Conservation (phyloP, 2,329 filamentous ascomycete genomes). For the Aspergillus ustus region DNA sequence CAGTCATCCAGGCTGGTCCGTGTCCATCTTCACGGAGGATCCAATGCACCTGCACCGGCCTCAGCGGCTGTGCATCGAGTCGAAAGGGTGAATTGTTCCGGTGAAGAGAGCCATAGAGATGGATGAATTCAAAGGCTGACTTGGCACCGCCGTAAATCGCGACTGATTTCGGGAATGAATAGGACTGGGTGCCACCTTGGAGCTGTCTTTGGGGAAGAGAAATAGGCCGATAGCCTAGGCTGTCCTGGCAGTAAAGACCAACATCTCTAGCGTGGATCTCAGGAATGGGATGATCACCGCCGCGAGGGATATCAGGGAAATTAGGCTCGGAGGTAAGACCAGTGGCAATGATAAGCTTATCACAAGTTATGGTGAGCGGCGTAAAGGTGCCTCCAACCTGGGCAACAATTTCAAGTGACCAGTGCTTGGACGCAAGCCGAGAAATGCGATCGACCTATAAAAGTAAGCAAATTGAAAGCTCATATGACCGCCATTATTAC, state of each 20-base stretch:
- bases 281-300: neutral
- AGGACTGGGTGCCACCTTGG: neutral
- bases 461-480: neutral
- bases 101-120: slow-evolving; percentile 33
- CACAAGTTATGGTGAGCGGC: slow-evolving; percentile 24
- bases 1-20: slow-evolving; percentile 31
- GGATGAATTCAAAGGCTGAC: slow-evolving; percentile 32
- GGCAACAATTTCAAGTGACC: slow-evolving; percentile 26
- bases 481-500: neutral
- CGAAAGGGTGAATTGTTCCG: slow-evolving; percentile 19
- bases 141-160: slow-evolving; percentile 33
- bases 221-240: slow-evolving; percentile 29
- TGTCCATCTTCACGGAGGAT: slow-evolving; percentile 27
- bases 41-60: slow-evolving; percentile 30
- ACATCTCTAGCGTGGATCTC: slow-evolving; percentile 31
- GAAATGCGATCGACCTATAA: slow-evolving; percentile 1
- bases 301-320: slow-evolving; percentile 17
- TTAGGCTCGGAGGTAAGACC: slow-evolving; percentile 34
- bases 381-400: neutral
- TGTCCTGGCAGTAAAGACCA: slow-evolving; percentile 27
- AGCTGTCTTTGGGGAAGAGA: neutral
- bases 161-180: slow-evolving; percentile 20
- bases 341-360: slow-evolving; percentile 35
- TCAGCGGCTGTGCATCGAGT: slow-evolving; percentile 9
- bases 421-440: slow-evolving; percentile 30